Evolutionary conservation across 179 eudicot species (phyloP).

Genomic region (Gypsophila paniculata): DNA sequence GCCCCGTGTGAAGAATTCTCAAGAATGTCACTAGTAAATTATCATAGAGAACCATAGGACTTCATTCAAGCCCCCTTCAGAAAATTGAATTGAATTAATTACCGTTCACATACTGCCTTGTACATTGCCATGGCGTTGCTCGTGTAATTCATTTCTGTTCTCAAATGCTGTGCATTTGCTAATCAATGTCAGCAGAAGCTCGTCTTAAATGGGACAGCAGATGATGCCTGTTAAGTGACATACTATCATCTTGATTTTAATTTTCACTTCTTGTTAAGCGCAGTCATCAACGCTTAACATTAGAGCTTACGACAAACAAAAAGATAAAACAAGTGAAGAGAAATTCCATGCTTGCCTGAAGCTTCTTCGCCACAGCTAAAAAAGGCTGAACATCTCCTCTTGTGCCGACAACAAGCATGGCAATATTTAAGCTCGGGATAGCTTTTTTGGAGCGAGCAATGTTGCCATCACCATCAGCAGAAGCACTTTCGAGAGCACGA

Average conservation of each 20-base stretch:
- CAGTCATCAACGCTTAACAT: not conserved
- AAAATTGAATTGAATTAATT: too few species aligned
- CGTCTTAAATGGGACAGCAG: too few species aligned
- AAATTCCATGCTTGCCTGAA: conserved; percentile 43
- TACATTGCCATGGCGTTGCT: too few species aligned
- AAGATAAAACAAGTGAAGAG: not conserved
- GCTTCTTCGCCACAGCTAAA: conserved; percentile 63
- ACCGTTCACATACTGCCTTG: too few species aligned
- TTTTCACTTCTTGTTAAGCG: not conserved
- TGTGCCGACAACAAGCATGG: conserved; percentile 75
- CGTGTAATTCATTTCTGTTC: too few species aligned
- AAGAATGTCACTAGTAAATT: too few species aligned
- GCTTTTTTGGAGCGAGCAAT: conserved; percentile 30
- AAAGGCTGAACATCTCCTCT: conserved; percentile 89
- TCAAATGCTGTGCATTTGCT: too few species aligned
- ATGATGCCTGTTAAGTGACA: too few species aligned
- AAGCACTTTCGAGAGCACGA: conserved; percentile 33
- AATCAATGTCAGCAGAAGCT: too few species aligned
- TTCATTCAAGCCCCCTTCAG: too few species aligned
- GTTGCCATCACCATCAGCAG: conserved; percentile 26
- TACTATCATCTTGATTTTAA: not conserved
- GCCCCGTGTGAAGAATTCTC: too few species aligned
- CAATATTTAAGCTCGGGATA: conserved; percentile 56
- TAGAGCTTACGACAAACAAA: not conserved
- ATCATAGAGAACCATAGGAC: too few species aligned